Conservation (phyloP, 306 rosid genomes). For the Fragaria ananassa region DNA sequence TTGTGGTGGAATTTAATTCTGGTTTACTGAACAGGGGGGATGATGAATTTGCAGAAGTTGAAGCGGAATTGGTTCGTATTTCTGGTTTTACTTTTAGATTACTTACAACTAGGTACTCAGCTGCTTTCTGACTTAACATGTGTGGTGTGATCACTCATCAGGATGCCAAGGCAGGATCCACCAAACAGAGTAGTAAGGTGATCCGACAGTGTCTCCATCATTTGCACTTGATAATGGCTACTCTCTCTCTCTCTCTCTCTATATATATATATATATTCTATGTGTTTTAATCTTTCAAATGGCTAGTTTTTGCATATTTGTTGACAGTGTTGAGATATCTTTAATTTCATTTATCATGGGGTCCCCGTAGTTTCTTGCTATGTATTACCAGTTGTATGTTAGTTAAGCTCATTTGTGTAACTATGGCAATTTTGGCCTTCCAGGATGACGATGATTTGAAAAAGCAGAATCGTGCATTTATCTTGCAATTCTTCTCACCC, state of each 20-base stretch:
- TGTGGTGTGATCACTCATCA: slow-evolving; percentile 11
- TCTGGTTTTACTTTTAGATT: slow-evolving; percentile 11
- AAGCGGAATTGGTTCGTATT: slow-evolving; percentile 72
- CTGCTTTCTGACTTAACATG: slow-evolving; percentile 27
- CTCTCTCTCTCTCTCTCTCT: neutral
- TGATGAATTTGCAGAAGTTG: slow-evolving; percentile 93
- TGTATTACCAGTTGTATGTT: neutral
- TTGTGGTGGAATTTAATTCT: slow-evolving; percentile 19
- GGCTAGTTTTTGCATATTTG: neutral
- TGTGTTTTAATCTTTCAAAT: neutral
- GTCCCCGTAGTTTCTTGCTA: neutral
- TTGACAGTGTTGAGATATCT: slow-evolving; percentile 1
- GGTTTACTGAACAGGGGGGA: slow-evolving; percentile 54
- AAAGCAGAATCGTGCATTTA: slow-evolving; percentile 53
- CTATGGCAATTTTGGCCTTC: slow-evolving; percentile 1
- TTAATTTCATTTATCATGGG: neutral
- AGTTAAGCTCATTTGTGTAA: neutral
- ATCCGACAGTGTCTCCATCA: neutral
- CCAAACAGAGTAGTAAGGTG: slow-evolving; percentile 65
- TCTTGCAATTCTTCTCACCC: slow-evolving; percentile 74
- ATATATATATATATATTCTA: neutral
- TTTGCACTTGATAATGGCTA: neutral
- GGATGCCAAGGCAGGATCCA: slow-evolving; percentile 40
- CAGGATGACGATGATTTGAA: slow-evolving; percentile 69
- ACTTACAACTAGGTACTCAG: neutral